A percentile compares a stretch with the other conserved stretches of the same genome.
phyloP scores from a whole-genome alignment of 2,329 filamentous ascomycete species.

The Huntiella bhutanensis region DNA sequence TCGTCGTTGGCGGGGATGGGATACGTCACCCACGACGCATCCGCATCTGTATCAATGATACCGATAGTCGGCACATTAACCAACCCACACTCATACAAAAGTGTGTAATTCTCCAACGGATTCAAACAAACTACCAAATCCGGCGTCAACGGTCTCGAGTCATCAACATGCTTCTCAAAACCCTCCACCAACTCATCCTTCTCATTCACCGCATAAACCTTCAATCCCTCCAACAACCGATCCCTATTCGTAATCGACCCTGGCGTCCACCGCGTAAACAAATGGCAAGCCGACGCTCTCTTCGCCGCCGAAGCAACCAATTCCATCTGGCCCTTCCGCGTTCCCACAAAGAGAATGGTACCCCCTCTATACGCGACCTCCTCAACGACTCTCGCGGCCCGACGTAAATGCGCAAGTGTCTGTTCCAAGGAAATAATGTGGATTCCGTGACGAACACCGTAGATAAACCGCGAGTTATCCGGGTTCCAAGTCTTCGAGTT shows the following conservation, averaged over 20 bases:
- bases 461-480: conserved; percentile 83
- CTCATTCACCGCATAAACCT: conserved; percentile 59
- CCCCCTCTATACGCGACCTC: conserved; percentile 70
- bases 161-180: conserved; percentile 45
- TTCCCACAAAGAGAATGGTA: conserved; percentile 79
- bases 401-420: conserved; percentile 75
- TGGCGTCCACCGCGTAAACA: conserved; percentile 86
- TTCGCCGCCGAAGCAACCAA: conserved; percentile 66
- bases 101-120: conserved; percentile 73
- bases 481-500: conserved; percentile 87
- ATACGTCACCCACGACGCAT: conserved; percentile 90
- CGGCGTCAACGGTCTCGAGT: conserved; percentile 52
- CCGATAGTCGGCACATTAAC: conserved; percentile 87
- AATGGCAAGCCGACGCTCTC: conserved; percentile 60
- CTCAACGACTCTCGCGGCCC: conserved; percentile 80
- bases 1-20: conserved; percentile 95
- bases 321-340: conserved; percentile 60
- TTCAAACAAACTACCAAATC: conserved; percentile 89
- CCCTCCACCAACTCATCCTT: conserved; percentile 40
- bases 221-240: conserved; percentile 57
- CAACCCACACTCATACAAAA: conserved; percentile 78
- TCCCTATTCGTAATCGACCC: conserved; percentile 86
- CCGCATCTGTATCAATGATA: conserved; percentile 79
- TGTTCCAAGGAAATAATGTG: conserved; percentile 87
- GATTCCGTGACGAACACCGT: conserved; percentile 68